Percentiles rank a stretch among this genome's conserved stretches.
These are phyloP conservation scores for Microstegium vimineum DNA, from an alignment of 176 grass and related monocot species.

Conservation along the genomic window DNA sequence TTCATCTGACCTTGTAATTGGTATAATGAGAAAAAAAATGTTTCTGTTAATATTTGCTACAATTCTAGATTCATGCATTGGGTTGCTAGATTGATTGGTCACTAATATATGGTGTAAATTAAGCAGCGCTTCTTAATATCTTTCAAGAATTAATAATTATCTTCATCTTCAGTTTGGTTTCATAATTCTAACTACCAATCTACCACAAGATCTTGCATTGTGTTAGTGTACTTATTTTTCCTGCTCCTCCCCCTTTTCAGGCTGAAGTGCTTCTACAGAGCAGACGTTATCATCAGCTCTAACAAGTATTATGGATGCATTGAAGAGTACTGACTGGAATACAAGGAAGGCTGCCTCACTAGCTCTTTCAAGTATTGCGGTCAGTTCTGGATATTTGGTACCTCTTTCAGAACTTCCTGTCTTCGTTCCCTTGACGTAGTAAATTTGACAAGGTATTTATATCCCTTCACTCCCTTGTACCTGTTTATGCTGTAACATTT, in stretches of 20 bases:
- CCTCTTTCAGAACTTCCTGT: slow-evolving; percentile 61
- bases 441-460: slow-evolving; percentile 86
- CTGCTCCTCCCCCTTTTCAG: slow-evolving; percentile 34
- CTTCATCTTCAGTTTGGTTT: background rate
- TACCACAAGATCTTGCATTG: background rate
- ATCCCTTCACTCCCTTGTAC: background rate
- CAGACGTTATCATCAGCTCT: slow-evolving; percentile 66
- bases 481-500: background rate
- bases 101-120: background rate
- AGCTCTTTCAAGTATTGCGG: slow-evolving; percentile 72
- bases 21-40: background rate
- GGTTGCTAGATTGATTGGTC: background rate
- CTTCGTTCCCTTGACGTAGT: slow-evolving; percentile 83
- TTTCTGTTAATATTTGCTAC: background rate
- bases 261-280: slow-evolving; percentile 74
- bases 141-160: slow-evolving; percentile 6
- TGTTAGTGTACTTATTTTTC: slow-evolving; percentile 24
- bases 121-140: slow-evolving; percentile 1
- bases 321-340: slow-evolving; percentile 86
- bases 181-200: background rate
- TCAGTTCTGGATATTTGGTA: slow-evolving; percentile 65
- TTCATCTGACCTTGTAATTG: slow-evolving; percentile 4
- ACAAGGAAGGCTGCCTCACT: slow-evolving; percentile 79
- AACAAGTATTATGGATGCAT: slow-evolving; percentile 68
- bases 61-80: background rate